Conservation (phyloP, 371 early-diverging fungal species). For the Syncephalis plumigaleata region DNA sequence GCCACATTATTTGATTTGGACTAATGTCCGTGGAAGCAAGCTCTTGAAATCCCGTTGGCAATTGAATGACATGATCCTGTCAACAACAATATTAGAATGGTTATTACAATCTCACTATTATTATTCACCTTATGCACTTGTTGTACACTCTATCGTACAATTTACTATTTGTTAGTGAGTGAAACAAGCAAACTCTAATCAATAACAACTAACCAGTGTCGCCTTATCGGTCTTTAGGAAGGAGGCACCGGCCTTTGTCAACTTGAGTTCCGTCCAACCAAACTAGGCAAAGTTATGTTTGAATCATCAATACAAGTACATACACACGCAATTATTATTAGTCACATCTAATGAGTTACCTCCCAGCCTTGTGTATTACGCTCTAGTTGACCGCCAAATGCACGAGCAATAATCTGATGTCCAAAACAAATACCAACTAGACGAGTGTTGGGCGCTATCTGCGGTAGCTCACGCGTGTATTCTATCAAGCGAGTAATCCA, state of each 20-base stretch:
- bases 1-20: conserved; percentile 24
- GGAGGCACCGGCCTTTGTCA: conserved; percentile 19
- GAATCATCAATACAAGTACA: background rate
- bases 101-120: conserved; percentile 8
- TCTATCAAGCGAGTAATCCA: conserved; percentile 37
- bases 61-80: conserved; percentile 27
- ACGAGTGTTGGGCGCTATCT: conserved; percentile 10
- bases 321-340: background rate
- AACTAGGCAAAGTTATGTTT: conserved; percentile 12
- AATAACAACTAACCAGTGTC: conserved; percentile 8
- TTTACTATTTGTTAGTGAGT: too few species aligned
- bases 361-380: conserved; percentile 47
- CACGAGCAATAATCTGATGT: conserved; percentile 49
- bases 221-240: conserved; percentile 15
- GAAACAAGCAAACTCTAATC: background rate
- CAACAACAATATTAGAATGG: conserved; percentile 9
- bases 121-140: conserved; percentile 37
- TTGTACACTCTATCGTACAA: conserved; percentile 20
- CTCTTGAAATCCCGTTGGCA: conserved; percentile 28
- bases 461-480: conserved; percentile 18
- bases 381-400: conserved; percentile 31
- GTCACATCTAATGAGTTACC: conserved; percentile 18
- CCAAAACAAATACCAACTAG: conserved; percentile 55
- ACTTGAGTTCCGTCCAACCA: conserved; percentile 16
- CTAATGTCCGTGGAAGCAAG: conserved; percentile 21